phyloP scores from a whole-genome alignment of 768 basidiomycete species.

The Tricholoma flavovirens region DNA sequence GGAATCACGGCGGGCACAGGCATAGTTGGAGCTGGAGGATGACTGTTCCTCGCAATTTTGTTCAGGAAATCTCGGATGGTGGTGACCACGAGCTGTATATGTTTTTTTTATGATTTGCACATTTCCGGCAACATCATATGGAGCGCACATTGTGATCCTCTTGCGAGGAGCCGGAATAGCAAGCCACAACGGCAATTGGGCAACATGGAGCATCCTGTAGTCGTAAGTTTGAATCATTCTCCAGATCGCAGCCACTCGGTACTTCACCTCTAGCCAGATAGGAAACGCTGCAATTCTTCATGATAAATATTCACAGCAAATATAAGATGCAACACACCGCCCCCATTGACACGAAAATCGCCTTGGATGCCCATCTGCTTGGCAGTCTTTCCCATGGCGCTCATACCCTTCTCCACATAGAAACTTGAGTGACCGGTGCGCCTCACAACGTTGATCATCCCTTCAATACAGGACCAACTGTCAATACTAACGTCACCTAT shows the following conservation, averaged over 20 bases:
- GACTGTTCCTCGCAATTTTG: slow-evolving; percentile 44
- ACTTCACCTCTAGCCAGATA: slow-evolving; percentile 69
- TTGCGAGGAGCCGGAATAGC: slow-evolving; percentile 75
- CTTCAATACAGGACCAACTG: slow-evolving; percentile 73
- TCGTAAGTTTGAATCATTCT: slow-evolving; percentile 1
- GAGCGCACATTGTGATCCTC: slow-evolving; percentile 70
- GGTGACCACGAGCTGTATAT: slow-evolving; percentile 50
- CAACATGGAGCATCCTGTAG: slow-evolving; percentile 74
- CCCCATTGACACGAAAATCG: slow-evolving; percentile 63
- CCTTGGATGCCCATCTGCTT: slow-evolving; percentile 65
- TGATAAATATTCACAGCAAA: background rate
- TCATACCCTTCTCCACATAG: slow-evolving; percentile 85
- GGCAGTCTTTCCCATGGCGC: slow-evolving; percentile 73
- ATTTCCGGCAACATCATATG: background rate
- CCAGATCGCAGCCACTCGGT: background rate
- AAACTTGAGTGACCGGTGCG: slow-evolving; percentile 81
- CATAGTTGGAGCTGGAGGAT: slow-evolving; percentile 27
- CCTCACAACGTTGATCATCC: slow-evolving; percentile 73
- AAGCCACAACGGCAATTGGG: slow-evolving; percentile 72
- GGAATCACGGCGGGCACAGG: slow-evolving; percentile 21
- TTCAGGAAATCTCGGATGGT: slow-evolving; percentile 66
- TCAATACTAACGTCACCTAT: slow-evolving; percentile 75
- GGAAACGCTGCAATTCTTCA: slow-evolving; percentile 58
- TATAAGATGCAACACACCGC: slow-evolving; percentile 48
- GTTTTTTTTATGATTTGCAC: background rate